Conservation (phyloP, 768 basidiomycete species). For the Tulasnella sp. region DNA sequence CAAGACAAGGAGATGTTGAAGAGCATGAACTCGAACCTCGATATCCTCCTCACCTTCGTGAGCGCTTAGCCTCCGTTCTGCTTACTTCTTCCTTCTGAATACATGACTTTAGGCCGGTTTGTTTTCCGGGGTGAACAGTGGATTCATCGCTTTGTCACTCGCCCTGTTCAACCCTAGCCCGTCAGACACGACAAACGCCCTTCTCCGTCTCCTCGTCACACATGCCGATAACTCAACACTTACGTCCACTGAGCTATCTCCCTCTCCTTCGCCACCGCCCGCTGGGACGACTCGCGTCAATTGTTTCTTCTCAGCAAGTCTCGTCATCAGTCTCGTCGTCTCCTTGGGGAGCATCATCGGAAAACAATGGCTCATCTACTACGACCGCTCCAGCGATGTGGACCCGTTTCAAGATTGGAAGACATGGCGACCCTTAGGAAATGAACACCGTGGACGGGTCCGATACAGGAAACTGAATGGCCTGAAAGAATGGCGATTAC, state of each 20-base stretch:
- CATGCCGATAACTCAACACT: neutral
- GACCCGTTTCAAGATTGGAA: neutral
- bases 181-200: slow-evolving; percentile 7
- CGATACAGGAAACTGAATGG: no score
- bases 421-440: neutral
- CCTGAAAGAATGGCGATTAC: no score
- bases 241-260: neutral
- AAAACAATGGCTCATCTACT: slow-evolving; percentile 15
- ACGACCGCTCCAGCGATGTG: neutral
- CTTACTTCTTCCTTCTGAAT: no score
- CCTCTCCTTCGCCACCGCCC: neutral
- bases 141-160: slow-evolving; percentile 3
- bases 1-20: no score
- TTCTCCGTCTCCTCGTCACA: neutral
- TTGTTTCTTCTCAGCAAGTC: neutral
- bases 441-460: no score
- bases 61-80: no score
- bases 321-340: slow-evolving; percentile 2
- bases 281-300: neutral
- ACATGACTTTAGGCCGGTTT: slow-evolving; percentile 4
- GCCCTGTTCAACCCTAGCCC: neutral
- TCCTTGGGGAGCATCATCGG: neutral
- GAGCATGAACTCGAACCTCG: no score
- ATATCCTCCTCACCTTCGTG: no score
- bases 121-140: slow-evolving; percentile 12